phyloP scores from a whole-genome alignment of 2,329 filamentous ascomycete genomes.

The Cadophora gregata region DNA sequence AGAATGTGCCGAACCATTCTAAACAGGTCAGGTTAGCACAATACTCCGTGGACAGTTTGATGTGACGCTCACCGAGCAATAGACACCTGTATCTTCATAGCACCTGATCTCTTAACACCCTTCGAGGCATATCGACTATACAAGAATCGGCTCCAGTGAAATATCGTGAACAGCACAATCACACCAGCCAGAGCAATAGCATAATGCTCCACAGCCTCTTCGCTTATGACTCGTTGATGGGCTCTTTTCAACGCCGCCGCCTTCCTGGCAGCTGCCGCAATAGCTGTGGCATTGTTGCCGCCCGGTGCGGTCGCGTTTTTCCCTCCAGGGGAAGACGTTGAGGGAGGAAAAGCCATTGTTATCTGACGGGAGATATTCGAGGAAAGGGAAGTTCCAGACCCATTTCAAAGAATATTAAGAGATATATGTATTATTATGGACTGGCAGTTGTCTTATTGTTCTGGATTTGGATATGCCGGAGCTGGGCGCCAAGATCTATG shows the following conservation, averaged over 20 bases:
- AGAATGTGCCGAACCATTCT: conserved; percentile 33
- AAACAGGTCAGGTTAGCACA: neutral
- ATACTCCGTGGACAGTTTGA: neutral
- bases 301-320: conserved; percentile 6
- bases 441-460: neutral
- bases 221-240: conserved; percentile 19
- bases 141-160: conserved; percentile 34
- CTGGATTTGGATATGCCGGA: conserved; percentile 2
- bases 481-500: conserved; percentile 1
- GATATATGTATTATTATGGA: neutral
- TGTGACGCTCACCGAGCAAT: conserved; percentile 27
- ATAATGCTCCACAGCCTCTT: conserved; percentile 33
- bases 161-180: conserved; percentile 33
- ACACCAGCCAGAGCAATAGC: conserved; percentile 33
- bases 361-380: neutral
- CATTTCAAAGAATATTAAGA: neutral
- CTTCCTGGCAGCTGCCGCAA: conserved; percentile 23
- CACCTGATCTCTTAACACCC: conserved; percentile 23
- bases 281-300: conserved; percentile 26
- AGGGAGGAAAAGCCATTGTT: conserved; percentile 22
- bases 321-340: neutral
- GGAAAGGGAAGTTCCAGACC: neutral
- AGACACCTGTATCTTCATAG: conserved; percentile 31
- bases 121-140: conserved; percentile 33
- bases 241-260: conserved; percentile 16